Percentiles rank a stretch among this genome's conserved stretches.
These are phyloP conservation scores for Phialophora verrucosa DNA, from an alignment of 2,329 filamentous ascomycete species.

Conservation along the genomic window DNA sequence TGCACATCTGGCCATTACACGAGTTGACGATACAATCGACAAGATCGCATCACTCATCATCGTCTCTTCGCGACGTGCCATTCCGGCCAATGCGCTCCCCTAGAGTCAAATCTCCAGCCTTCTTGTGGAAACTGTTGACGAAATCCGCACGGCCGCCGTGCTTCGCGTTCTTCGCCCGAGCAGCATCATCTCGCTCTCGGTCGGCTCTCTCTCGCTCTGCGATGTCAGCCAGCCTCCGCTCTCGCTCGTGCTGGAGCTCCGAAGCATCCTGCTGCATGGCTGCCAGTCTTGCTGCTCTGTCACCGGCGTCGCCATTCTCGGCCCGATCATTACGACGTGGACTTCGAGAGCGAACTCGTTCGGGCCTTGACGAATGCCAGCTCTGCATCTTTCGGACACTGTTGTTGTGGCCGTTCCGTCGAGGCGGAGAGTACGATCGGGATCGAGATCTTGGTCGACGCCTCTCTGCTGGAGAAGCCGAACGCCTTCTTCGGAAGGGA, in stretches of 20 bases:
- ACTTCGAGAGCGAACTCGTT: constrained; percentile 39
- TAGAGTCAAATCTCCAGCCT: constrained; percentile 54
- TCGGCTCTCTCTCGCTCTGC: constrained; percentile 68
- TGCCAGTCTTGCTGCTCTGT: constrained; percentile 70
- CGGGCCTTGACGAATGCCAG: constrained; percentile 39
- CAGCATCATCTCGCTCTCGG: constrained; percentile 69
- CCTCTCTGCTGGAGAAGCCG: constrained; percentile 38
- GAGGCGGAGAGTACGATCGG: constrained; percentile 34
- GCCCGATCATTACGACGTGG: constrained; percentile 23
- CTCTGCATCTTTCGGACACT: constrained; percentile 43
- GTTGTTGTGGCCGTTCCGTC: constrained; percentile 43
- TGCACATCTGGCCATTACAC: not conserved
- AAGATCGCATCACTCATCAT: constrained; percentile 18
- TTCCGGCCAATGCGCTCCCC: constrained; percentile 50
- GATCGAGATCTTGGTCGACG: constrained; percentile 47
- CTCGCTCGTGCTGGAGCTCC: constrained; percentile 73
- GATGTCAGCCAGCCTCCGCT: constrained; percentile 69
- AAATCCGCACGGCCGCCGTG: constrained; percentile 69
- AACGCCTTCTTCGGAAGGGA: constrained; percentile 36
- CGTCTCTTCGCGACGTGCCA: constrained; percentile 29
- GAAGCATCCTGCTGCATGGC: constrained; percentile 75
- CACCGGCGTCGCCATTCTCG: constrained; percentile 52
- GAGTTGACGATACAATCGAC: not conserved
- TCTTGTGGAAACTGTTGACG: constrained; percentile 66
- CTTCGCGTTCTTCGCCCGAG: constrained; percentile 63